phyloP scores from a whole-genome alignment of 306 rosid species.

The Fagus crenata region DNA sequence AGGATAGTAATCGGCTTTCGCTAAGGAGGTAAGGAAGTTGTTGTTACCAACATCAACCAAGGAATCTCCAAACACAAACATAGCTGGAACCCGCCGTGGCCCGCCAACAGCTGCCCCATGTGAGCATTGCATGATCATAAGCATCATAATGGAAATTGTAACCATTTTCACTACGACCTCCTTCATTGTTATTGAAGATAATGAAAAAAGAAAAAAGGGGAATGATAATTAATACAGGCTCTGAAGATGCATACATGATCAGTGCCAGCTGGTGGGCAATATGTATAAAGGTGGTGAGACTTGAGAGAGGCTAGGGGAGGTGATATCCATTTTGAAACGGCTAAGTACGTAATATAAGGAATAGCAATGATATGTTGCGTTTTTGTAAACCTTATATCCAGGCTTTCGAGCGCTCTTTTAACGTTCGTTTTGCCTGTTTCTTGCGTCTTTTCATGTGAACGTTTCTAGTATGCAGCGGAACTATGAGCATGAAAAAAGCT shows the following conservation, averaged over 20 bases:
- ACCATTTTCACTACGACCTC: background rate
- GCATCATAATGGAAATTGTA: background rate
- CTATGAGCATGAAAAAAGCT: background rate
- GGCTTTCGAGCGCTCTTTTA: background rate
- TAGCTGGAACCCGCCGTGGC: conserved; percentile 55
- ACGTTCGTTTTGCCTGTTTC: conserved; percentile 14
- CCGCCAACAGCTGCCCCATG: conserved; percentile 22
- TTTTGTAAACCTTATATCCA: conserved; percentile 18
- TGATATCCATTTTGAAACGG: conserved; percentile 19
- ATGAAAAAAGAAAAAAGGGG: background rate
- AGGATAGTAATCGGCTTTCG: conserved; percentile 67
- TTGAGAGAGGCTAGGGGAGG: background rate
- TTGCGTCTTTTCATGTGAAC: background rate
- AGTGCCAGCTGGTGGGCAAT: background rate
- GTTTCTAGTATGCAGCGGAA: background rate
- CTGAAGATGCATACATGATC: background rate
- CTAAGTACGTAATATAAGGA: conserved; percentile 2
- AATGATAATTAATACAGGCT: background rate
- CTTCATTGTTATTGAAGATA: conserved; percentile 9
- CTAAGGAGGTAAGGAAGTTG: conserved; percentile 50
- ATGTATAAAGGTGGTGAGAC: background rate
- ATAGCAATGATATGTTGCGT: conserved; percentile 20
- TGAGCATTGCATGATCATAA: conserved; percentile 30
- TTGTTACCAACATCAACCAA: conserved; percentile 86
- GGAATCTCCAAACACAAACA: conserved; percentile 88